A percentile compares a stretch with the other conserved stretches of the same genome.
These are phyloP conservation scores for Ogataea siamensis DNA, from an alignment of 805 yeast species.

Conservation along the genomic window DNA sequence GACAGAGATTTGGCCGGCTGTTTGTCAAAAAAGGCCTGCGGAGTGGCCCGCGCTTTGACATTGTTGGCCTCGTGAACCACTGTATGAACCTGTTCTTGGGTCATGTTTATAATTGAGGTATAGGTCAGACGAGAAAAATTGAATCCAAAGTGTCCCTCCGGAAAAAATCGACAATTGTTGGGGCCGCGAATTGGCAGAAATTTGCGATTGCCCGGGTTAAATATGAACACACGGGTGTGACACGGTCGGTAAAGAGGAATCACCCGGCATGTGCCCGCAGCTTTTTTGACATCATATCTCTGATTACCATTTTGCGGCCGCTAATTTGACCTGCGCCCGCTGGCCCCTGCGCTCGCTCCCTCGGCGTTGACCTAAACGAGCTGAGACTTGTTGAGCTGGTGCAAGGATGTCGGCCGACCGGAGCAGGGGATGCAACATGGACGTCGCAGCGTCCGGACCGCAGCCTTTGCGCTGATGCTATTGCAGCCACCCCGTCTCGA, in stretches of 20 bases:
- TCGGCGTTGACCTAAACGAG: background rate
- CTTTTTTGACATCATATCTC: background rate
- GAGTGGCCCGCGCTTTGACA: conserved; percentile 48
- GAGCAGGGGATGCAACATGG: no score
- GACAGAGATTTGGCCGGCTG: conserved; percentile 61
- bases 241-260: conserved; percentile 7
- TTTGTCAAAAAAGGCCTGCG: conserved; percentile 51
- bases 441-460: no score
- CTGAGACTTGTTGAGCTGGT: conserved; percentile 12
- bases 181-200: conserved; percentile 11
- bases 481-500: no score
- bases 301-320: background rate
- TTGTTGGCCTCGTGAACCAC: conserved; percentile 64
- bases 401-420: conserved; percentile 10
- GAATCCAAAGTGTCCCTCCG: conserved; percentile 11
- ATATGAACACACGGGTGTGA: conserved; percentile 6
- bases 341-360: background rate
- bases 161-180: conserved; percentile 12
- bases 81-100: conserved; percentile 34
- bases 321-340: background rate
- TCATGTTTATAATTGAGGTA: conserved; percentile 15
- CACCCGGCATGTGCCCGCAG: background rate
- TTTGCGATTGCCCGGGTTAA: conserved; percentile 11
- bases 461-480: no score
- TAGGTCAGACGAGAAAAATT: conserved; percentile 7